These are phyloP conservation scores for carrot (Daucus carota) DNA, from an alignment of 129 eudicot genomes.

Conservation along the genomic window DH1_v3.0 NC_030382.2:40786001-40786500, in stretches of 20 bases:
- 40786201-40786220: slow-evolving; percentile 41
- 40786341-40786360: too few species aligned
- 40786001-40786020: too few species aligned
- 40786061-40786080: too few species aligned
- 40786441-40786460: slow-evolving; percentile 25
- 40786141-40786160: slow-evolving; percentile 26
- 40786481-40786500: slow-evolving; percentile 23
- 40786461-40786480: slow-evolving; percentile 53
- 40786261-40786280: slow-evolving; percentile 14
- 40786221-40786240: slow-evolving; percentile 21
- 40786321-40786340: neutral
- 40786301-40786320: neutral
- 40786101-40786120: slow-evolving; percentile 46
- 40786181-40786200: slow-evolving; percentile 19
- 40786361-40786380: too few species aligned
- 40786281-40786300: slow-evolving; percentile 30
- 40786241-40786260: slow-evolving; percentile 7
- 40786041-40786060: too few species aligned
- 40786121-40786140: slow-evolving; percentile 32
- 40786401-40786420: slow-evolving; percentile 38
- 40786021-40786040: neutral
- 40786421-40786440: slow-evolving; percentile 12
- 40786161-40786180: slow-evolving; percentile 20
- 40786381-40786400: slow-evolving; percentile 17
- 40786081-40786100: slow-evolving; percentile 13